phyloP scores from a whole-genome alignment of 2,329 filamentous ascomycete species.

The Amylocarpus encephaloides region DNA sequence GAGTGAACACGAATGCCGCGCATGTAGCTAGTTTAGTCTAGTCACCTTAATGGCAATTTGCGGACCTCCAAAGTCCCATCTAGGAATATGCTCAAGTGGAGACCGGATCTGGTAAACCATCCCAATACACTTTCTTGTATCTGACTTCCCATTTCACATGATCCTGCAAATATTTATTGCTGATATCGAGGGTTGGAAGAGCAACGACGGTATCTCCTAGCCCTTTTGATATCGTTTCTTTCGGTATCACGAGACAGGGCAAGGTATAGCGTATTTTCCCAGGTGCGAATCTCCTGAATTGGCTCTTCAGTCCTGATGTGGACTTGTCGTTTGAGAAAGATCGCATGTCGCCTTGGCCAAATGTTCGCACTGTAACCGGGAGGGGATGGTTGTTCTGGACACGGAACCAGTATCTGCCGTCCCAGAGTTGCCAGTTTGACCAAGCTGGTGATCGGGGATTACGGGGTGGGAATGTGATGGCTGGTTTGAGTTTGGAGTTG shows the following conservation, averaged over 20 bases:
- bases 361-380: constrained; percentile 16
- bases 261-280: constrained; percentile 26
- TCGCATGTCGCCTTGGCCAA: constrained; percentile 11
- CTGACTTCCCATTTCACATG: constrained; percentile 20
- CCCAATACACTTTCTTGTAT: constrained; percentile 25
- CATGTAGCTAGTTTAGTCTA: neutral
- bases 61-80: neutral
- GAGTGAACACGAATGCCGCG: neutral
- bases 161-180: neutral
- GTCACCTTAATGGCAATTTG: neutral
- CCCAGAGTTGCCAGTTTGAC: constrained; percentile 37
- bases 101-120: neutral
- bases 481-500: constrained; percentile 37
- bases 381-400: constrained; percentile 25
- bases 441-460: constrained; percentile 1
- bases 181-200: constrained; percentile 25
- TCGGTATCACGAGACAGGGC: constrained; percentile 20
- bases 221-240: neutral
- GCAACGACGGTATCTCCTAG: constrained; percentile 17
- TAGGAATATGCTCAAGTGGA: no score
- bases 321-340: neutral
- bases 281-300: constrained; percentile 16
- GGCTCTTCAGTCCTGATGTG: constrained; percentile 7
- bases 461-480: constrained; percentile 16
- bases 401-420: constrained; percentile 57